These are phyloP conservation scores for Penstemon barbatus DNA, from an alignment of 257 asterid species.

Conservation along the genomic window DNA sequence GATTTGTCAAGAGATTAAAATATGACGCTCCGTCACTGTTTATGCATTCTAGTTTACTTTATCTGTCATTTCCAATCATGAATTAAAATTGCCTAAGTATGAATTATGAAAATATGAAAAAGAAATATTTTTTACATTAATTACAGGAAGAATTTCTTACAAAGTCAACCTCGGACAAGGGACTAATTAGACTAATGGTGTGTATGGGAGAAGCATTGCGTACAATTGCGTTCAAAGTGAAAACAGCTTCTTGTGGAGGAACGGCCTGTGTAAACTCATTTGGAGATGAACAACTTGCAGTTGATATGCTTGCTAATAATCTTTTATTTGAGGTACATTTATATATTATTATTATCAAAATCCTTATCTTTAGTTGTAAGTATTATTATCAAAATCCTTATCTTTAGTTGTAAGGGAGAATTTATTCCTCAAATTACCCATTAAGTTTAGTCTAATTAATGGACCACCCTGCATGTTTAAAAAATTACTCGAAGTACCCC, in stretches of 20 bases:
- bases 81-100: background rate
- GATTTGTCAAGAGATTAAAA: too few relatives aligned
- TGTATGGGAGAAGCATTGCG: conserved; percentile 97
- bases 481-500: too few relatives aligned
- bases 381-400: too few relatives aligned
- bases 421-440: too few relatives aligned
- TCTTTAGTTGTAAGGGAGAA: too few relatives aligned
- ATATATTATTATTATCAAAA: too few relatives aligned
- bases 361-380: too few relatives aligned
- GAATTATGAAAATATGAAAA: too few relatives aligned
- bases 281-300: conserved; percentile 98
- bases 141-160: conserved; percentile 85
- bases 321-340: conserved; percentile 78
- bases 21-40: too few relatives aligned
- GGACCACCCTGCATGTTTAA: too few relatives aligned
- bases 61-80: background rate
- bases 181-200: conserved; percentile 72
- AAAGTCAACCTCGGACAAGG: conserved; percentile 82
- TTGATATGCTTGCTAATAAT: conserved; percentile 89
- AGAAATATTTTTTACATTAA: background rate
- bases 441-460: too few relatives aligned
- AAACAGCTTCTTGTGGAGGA: conserved; percentile 99
- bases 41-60: too few relatives aligned
- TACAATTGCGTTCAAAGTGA: conserved; percentile 89
- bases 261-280: conserved; percentile 95